Conservation (phyloP, 768 basidiomycete genomes). For the Boletus barrowsii region DNA sequence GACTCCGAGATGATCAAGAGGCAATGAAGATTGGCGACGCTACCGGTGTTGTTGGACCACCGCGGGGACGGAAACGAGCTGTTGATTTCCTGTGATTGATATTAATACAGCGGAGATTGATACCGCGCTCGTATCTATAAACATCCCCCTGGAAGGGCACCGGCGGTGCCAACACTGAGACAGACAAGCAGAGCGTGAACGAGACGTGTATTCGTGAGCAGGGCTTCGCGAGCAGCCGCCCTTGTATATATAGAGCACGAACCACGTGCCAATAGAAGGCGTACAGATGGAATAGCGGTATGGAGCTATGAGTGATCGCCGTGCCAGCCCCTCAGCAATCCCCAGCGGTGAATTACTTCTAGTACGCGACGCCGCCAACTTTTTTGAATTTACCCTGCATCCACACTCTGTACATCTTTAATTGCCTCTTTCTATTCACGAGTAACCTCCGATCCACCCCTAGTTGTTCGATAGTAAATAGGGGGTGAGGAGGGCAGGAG, state of each 20-base stretch:
- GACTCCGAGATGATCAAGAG: constrained; percentile 9
- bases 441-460: constrained; percentile 88
- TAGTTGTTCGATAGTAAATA: constrained; percentile 80
- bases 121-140: no score
- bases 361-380: neutral
- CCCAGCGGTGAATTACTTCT: no score
- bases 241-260: no score
- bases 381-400: constrained; percentile 85
- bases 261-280: no score
- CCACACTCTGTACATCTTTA: constrained; percentile 98
- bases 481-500: constrained; percentile 44
- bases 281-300: no score
- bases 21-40: constrained; percentile 12
- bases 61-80: constrained; percentile 60
- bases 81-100: constrained; percentile 65
- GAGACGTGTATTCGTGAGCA: no score
- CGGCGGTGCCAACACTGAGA: no score
- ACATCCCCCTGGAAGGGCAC: no score
- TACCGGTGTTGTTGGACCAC: constrained; percentile 22
- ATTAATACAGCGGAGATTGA: neutral
- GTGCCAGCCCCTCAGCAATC: no score
- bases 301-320: no score
- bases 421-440: constrained; percentile 88
- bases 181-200: no score
- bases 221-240: no score